These are phyloP conservation scores for Microdochium bolleyi DNA, from an alignment of 2,329 filamentous ascomycete genomes.

Conservation along the genomic window DNA sequence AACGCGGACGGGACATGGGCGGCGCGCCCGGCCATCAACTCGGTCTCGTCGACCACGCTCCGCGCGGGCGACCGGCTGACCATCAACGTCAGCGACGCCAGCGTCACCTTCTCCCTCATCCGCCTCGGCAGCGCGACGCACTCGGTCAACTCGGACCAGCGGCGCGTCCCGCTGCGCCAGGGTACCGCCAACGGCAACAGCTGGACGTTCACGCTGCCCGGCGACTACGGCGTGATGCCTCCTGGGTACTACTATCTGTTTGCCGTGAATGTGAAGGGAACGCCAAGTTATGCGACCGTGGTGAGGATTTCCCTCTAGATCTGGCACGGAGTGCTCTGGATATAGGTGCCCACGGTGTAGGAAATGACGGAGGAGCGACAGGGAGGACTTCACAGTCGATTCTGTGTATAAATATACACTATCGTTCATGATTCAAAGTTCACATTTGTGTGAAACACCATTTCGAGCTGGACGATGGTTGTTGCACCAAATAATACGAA, in stretches of 20 bases:
- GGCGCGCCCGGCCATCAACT: constrained; percentile 31
- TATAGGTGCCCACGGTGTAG: no score
- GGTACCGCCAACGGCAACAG: constrained; percentile 13
- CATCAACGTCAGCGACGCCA: constrained; percentile 17
- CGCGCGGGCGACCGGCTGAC: constrained; percentile 15
- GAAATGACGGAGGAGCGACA: no score
- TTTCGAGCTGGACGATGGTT: no score
- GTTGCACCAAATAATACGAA: no score
- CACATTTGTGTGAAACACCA: no score
- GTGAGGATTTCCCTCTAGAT: not conserved
- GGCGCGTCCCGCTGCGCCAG: constrained; percentile 36
- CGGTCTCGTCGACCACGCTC: constrained; percentile 16
- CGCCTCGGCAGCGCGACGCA: constrained; percentile 43
- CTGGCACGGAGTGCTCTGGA: no score
- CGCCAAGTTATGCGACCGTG: not conserved
- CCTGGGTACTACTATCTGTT: constrained; percentile 50
- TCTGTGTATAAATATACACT: no score
- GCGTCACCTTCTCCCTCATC: constrained; percentile 31
- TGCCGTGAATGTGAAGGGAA: constrained; percentile 13
- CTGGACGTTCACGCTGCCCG: constrained; percentile 33
- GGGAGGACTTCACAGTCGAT: no score
- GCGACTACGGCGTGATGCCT: constrained; percentile 37
- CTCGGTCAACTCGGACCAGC: constrained; percentile 49
- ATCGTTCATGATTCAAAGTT: no score
- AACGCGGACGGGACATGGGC: constrained; percentile 29